Evolutionary conservation across 352 stramenopile genomes (phyloP), one percentile per base, ranked within the genome.

Genomic region (Globisporangium perplexum): DNA sequence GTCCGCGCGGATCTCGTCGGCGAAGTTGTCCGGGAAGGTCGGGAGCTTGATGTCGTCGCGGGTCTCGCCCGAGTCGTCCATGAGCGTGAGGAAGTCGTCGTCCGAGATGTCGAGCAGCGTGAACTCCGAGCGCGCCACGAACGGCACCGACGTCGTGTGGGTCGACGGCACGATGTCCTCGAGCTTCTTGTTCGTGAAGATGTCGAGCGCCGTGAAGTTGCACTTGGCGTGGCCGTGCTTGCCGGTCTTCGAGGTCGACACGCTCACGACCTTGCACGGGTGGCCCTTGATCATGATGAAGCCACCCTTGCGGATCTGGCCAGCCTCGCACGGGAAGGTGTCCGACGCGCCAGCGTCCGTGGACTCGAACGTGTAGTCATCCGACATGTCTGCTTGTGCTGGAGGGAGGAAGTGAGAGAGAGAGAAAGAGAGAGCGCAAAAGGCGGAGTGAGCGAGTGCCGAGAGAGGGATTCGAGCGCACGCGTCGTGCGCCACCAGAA

Each of bases 221-320:
- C 95, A 98, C 90, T 99, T 99, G 67, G 97, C 97, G 90, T 99
- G 97, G 60, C 97, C 97, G 90, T 99, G 97, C 95, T 99, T 99
- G 83, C 97, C 97, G 58, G 97, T 99, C 96, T 99, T 99, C 59
- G 97, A 99, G 59, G 98, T 98, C 65, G 97, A 99, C 63, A 99
- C 97, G 69, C 74, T 96, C 52, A 96, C 88, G 43, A 97, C 83
- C 90, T 99, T 99, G 95, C 96, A 99, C 52, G 97, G 96, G 77
- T 98, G 95, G 66, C 94, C 96, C 90, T 99, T 99, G 90, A 99
- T 99, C 83, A 99, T 98, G 76, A 99, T 99, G 92, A 98, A 99
- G 68, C 96, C 93, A 87, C 95, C 95, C 86, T 98, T 98, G 72
- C 97, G 96, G 86, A 99, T 98, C 83, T 99, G 96, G 61, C 97